phyloP scores from a whole-genome alignment of 2,329 filamentous ascomycete species.

The Trichoderma sp. region DNA sequence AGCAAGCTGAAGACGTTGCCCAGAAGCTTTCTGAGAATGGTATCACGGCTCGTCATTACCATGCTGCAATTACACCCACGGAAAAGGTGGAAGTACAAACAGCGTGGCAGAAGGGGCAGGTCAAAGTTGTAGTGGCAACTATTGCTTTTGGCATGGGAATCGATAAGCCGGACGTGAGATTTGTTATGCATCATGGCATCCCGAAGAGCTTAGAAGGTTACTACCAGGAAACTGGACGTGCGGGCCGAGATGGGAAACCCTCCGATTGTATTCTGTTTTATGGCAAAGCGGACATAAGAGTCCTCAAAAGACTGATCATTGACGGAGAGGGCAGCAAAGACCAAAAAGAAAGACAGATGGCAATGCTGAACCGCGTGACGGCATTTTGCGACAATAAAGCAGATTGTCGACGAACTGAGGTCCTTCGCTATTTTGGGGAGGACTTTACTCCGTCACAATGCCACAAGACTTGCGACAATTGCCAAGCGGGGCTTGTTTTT shows the following conservation, averaged over 20 bases:
- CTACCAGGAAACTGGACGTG: conserved; percentile 95
- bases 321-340: conserved; percentile 72
- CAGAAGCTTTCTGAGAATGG: conserved; percentile 60
- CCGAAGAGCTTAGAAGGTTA: conserved; percentile 97
- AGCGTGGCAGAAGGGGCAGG: conserved; percentile 75
- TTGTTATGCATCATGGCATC: conserved; percentile 88
- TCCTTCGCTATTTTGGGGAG: conserved; percentile 94
- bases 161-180: conserved; percentile 94
- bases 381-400: conserved; percentile 86
- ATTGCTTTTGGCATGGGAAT: conserved; percentile 99
- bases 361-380: conserved; percentile 82
- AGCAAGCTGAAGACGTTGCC: conserved; percentile 78
- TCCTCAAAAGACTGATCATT: conserved; percentile 76
- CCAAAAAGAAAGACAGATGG: conserved; percentile 79
- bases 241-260: conserved; percentile 82
- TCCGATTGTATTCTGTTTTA: conserved; percentile 93
- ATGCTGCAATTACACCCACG: conserved; percentile 69
- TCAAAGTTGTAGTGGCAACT: conserved; percentile 92
- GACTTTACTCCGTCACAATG: conserved; percentile 72
- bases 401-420: conserved; percentile 83
- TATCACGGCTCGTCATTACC: conserved; percentile 80
- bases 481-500: conserved; percentile 68
- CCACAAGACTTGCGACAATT: conserved; percentile 81
- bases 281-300: conserved; percentile 71
- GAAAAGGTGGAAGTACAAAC: conserved; percentile 72